Evolutionary conservation across 768 basidiomycete genomes (phyloP).

Genomic region (Psilocybe cubensis): DNA sequence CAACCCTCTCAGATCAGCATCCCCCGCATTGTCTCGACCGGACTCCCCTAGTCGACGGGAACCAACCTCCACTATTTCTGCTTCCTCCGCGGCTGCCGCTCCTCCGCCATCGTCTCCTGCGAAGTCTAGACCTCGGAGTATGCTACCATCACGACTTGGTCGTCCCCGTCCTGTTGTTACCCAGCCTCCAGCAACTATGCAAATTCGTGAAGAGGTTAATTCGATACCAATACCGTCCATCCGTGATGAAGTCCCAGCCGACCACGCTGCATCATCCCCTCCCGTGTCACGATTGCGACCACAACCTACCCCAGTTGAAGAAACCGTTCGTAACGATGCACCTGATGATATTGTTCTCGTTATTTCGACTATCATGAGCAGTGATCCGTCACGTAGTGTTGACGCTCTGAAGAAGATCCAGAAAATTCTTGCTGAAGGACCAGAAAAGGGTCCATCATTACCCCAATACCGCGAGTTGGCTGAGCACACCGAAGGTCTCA

Average conservation of each 20-base stretch:
- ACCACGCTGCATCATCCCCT: conserved; percentile 1
- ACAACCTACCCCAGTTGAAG: conserved; percentile 25
- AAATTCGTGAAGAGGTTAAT: conserved; percentile 28
- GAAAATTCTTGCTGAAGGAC: conserved; percentile 76
- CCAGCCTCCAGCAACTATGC: conserved; percentile 19
- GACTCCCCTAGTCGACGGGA: conserved; percentile 45
- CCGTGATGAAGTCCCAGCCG: conserved; percentile 10
- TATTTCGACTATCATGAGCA: conserved; percentile 89
- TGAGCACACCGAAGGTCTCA: conserved; percentile 79
- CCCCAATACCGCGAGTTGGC: conserved; percentile 78
- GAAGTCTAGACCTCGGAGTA: conserved; percentile 61
- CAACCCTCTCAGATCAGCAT: conserved; percentile 38
- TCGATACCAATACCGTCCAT: conserved; percentile 1
- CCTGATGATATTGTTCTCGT: conserved; percentile 73
- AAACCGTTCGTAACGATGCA: conserved; percentile 32
- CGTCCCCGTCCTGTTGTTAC: conserved; percentile 59
- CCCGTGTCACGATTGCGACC: conserved; percentile 5
- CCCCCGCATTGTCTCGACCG: conserved; percentile 45
- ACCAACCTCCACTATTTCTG: conserved; percentile 23
- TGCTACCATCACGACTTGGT: conserved; percentile 77
- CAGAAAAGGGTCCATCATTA: conserved; percentile 71
- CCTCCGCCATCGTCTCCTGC: conserved; percentile 46
- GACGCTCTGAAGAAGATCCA: conserved; percentile 95
- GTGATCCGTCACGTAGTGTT: conserved; percentile 83
- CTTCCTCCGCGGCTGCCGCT: conserved; percentile 23